phyloP scores from a whole-genome alignment of 257 asterid genomes.

The Solanum okadae region DNA sequence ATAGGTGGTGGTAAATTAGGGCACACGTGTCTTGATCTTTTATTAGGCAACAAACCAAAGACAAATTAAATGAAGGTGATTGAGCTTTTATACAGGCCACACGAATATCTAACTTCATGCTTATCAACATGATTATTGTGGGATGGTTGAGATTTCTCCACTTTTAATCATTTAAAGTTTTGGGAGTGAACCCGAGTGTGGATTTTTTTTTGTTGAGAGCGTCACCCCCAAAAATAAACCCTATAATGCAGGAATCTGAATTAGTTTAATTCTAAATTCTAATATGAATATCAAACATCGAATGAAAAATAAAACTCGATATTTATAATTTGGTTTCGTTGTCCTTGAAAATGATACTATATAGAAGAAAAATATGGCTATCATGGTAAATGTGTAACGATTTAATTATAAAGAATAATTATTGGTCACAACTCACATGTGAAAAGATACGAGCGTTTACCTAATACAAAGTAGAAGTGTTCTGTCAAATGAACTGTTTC shows the following conservation, averaged over 20 bases:
- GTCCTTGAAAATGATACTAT: neutral
- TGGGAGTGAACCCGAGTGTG: rapidly evolving
- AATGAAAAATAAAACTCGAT: no score
- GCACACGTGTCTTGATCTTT: neutral
- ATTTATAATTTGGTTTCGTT: neutral
- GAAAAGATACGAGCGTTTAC: no score
- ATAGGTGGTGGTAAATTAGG: no score
- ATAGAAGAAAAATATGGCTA: neutral
- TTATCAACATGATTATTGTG: neutral
- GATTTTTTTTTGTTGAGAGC: no score
- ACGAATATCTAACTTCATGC: neutral
- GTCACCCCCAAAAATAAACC: no score
- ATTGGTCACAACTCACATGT: neutral
- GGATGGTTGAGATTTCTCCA: neutral
- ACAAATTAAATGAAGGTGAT: neutral
- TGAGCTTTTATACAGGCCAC: neutral
- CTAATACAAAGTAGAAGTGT: no score
- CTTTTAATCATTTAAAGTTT: no score
- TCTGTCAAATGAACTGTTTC: no score
- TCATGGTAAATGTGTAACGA: neutral
- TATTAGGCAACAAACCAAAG: neutral
- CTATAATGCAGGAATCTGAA: rapidly evolving
- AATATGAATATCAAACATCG: rapidly evolving
- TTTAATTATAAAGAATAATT: no score
- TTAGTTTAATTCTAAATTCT: no score